Base-by-base conservation (phyloP, 1,284 basidiomycete genomes). In the Cryptococcus sp. region DNA sequence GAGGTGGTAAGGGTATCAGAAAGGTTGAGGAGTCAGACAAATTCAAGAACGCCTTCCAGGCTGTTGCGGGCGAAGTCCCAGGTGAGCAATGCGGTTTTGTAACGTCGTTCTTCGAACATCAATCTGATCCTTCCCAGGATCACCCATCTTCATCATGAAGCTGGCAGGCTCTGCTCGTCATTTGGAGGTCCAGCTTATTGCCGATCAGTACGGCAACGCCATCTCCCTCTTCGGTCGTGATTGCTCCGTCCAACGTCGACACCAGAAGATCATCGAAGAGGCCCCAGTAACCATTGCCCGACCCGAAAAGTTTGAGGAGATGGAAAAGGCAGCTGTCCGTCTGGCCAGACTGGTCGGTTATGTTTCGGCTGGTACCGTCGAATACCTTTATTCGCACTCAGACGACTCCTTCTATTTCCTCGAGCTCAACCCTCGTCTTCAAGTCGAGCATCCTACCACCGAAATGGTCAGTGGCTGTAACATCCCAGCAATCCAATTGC, bases 221-320 rank as follows among this genome's bases (percentile, higher is more conserved):
- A 99, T 99, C 74, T 98, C 94, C 54, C 85, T 99, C 56, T 99
- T 99, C 73, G 96, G 96, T 71, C 94, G 96, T 78, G 96, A 99
- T 79, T 99, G 96, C 79, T 99, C 96, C 57, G 96, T 99, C 50
- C 96, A 99, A 81, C 91, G 96, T 71, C 91, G 96, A 66, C 96
- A 99, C 81, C 96, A 99, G 80, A 99, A 99, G 84, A 99, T 99
- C 70, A 99, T 99, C 61, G 96, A 99, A 81, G 96, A 99, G 80
- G 96, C 96, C 10, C 96, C 96, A 25, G 95, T 99, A 52, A 98
- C 95, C 20, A 98, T 99, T 66, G 96, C 96, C 19, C 88, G 87
- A 71, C 88, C 86, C 51, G 88, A 88, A 47, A 94, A 86, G 13
- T 97, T 97, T 70, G 91, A 93, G 76, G 83, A 93, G 79, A 99